Evolutionary conservation across 371 early-diverging fungal species (phyloP).

Genomic region (Mortierella sp.): DNA sequence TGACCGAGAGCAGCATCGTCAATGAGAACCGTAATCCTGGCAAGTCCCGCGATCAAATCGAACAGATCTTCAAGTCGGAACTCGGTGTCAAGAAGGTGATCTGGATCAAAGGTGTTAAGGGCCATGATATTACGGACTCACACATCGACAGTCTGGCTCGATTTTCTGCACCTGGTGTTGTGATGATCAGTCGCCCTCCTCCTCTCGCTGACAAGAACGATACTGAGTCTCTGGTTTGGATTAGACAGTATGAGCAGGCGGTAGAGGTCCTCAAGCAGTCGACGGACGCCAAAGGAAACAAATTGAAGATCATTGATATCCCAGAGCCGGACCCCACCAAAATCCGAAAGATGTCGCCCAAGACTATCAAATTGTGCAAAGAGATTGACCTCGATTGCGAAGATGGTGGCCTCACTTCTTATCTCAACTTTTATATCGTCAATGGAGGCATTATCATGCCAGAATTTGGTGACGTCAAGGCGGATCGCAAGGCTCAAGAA

Average conservation of each 20-base stretch:
- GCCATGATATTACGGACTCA: constrained; percentile 36
- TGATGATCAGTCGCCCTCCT: constrained; percentile 31
- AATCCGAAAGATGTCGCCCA: constrained; percentile 16
- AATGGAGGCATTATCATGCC: constrained; percentile 28
- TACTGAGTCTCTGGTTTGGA: constrained; percentile 26
- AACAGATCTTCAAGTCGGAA: constrained; percentile 18
- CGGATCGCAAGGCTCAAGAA: constrained; percentile 16
- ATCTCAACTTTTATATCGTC: constrained; percentile 29
- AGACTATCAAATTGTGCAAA: constrained; percentile 20
- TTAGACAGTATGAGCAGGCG: constrained; percentile 26
- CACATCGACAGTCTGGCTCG: constrained; percentile 43
- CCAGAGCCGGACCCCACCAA: constrained; percentile 19
- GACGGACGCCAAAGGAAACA: constrained; percentile 29
- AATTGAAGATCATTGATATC: constrained; percentile 18
- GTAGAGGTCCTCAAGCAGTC: constrained; percentile 6
- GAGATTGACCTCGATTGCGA: constrained; percentile 12
- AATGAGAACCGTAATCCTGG: constrained; percentile 41
- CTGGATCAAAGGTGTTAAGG: constrained; percentile 41
- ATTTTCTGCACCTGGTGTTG: constrained; percentile 28
- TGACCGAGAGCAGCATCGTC: constrained; percentile 40
- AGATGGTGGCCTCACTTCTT: constrained; percentile 25
- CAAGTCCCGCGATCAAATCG: constrained; percentile 18
- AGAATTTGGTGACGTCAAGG: constrained; percentile 27
- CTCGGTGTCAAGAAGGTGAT: constrained; percentile 25
- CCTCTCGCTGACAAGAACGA: constrained; percentile 22